Conservation (phyloP, 306 rosid species). For the Calophaca sinica region DNA sequence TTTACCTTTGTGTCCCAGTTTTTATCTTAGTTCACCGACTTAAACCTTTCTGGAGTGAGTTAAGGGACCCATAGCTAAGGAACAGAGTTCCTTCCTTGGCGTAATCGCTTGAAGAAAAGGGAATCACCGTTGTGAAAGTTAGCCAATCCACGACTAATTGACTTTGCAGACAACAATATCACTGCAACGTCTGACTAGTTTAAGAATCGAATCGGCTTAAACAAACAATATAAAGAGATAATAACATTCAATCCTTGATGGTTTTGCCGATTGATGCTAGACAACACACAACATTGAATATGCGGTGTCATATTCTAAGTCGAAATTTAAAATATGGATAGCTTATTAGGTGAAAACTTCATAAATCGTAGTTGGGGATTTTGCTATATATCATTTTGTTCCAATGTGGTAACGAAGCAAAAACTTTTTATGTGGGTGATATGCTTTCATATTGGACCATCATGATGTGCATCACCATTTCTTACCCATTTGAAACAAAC, state of each 20-base stretch:
- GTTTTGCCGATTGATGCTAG: neutral
- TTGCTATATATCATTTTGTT: neutral
- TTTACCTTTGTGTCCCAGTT: too few relatives aligned
- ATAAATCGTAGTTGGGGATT: conserved; percentile 53
- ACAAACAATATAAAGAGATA: neutral
- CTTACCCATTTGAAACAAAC: neutral
- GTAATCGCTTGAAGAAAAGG: too few relatives aligned
- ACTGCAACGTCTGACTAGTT: too few relatives aligned
- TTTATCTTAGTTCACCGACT: too few relatives aligned
- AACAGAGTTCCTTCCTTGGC: too few relatives aligned
- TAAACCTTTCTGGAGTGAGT: too few relatives aligned
- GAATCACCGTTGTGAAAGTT: too few relatives aligned
- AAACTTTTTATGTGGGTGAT: neutral
- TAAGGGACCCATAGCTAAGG: too few relatives aligned
- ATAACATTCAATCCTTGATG: neutral
- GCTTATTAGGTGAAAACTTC: conserved; percentile 57
- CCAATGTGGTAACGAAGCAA: neutral
- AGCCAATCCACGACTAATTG: too few relatives aligned
- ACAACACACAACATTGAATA: conserved; percentile 43
- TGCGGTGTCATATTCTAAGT: conserved; percentile 27
- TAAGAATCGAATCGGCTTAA: neutral
- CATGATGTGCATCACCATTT: conserved; percentile 14
- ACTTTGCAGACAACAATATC: too few relatives aligned
- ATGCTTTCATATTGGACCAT: neutral
- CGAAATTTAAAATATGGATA: conserved; percentile 30